A percentile compares a stretch with the other conserved stretches of the same genome.
phyloP scores from a whole-genome alignment of 2,329 filamentous ascomycete species.

The Monosporascus sp. region DNA sequence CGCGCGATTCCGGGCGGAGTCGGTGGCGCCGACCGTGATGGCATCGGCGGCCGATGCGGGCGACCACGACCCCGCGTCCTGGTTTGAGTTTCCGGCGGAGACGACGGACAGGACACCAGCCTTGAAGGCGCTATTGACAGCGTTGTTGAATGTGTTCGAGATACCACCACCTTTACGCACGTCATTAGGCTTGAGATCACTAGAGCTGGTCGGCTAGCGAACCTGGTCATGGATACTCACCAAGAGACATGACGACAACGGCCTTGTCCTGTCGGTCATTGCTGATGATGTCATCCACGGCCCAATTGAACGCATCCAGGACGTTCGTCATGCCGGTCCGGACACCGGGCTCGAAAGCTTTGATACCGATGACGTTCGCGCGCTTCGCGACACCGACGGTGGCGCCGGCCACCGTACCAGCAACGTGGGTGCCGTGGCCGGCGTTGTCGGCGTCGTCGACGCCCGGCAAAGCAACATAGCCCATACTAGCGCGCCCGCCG shows the following conservation, averaged over 20 bases:
- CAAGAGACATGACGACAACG: neutral
- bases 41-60: constrained; percentile 10
- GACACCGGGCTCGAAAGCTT: neutral
- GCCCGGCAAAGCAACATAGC: constrained; percentile 22
- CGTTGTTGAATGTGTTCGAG: neutral
- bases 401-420: constrained; percentile 37
- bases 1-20: constrained; percentile 16
- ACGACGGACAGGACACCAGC: neutral
- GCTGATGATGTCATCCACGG: neutral
- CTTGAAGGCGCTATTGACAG: neutral
- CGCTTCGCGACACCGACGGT: neutral
- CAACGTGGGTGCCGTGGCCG: constrained; percentile 43
- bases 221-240: neutral
- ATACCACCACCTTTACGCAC: neutral
- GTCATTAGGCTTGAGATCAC: too few species aligned
- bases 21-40: constrained; percentile 30
- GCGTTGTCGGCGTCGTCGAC: constrained; percentile 27
- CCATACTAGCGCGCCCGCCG: constrained; percentile 32
- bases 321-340: neutral
- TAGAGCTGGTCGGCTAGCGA: too few species aligned
- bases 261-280: neutral
- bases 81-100: neutral
- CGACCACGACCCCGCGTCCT: neutral
- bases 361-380: neutral
- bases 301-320: neutral